Percentiles rank a stretch among this genome's conserved stretches.
These are phyloP conservation scores for Dillenia turbinata DNA, from an alignment of 164 flowering plant genomes.

Conservation along the genomic window DNA sequence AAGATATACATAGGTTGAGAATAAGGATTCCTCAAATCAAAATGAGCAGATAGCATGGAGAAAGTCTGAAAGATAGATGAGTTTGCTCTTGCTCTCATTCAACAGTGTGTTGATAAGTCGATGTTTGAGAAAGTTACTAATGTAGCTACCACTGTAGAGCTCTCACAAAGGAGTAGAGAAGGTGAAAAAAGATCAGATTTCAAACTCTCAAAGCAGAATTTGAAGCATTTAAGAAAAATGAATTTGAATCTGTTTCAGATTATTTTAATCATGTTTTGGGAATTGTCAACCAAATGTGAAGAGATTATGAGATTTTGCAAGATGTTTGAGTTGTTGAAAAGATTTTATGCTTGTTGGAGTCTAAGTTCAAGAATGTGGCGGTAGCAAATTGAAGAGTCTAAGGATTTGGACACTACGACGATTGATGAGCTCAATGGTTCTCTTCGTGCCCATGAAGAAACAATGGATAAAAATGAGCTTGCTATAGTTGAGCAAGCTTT, in stretches of 20 bases:
- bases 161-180: slow-evolving; percentile 1
- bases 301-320: not conserved
- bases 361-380: no score
- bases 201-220: not conserved
- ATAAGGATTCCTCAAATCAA: no score
- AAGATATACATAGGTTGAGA: no score
- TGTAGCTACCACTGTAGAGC: not conserved
- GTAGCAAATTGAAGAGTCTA: no score
- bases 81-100: not conserved
- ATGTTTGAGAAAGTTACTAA: not conserved
- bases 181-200: no score
- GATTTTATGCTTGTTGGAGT: not conserved
- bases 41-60: not conserved
- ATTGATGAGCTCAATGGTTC: no score
- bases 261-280: not conserved
- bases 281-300: not conserved
- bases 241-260: not conserved
- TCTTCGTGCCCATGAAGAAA: no score
- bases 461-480: no score
- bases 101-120: not conserved
- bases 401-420: no score
- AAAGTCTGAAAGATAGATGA: not conserved
- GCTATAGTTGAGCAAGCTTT: no score
- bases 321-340: not conserved
- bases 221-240: not conserved